phyloP scores from a whole-genome alignment of 441 rosid genomes.

The Brassica balearica region DNA sequence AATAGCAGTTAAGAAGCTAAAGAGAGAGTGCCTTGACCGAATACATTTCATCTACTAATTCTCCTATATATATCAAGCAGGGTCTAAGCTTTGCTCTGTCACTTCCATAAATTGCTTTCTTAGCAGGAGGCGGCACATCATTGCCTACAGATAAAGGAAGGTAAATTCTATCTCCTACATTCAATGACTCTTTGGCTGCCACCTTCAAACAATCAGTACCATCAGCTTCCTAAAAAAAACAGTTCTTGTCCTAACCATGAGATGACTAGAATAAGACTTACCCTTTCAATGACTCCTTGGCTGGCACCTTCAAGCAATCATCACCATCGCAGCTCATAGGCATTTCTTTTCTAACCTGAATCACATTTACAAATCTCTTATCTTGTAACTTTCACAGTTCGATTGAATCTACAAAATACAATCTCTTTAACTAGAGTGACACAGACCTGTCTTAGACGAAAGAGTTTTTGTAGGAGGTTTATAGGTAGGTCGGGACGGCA shows the following conservation, averaged over 20 bases:
- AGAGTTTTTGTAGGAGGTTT: constrained; percentile 85
- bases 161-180: not conserved
- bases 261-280: constrained; percentile 32
- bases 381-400: not conserved
- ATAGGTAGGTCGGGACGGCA: constrained; percentile 89
- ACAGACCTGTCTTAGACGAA: constrained; percentile 83
- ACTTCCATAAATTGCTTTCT: not conserved
- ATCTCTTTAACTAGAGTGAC: not conserved
- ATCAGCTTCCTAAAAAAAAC: constrained; percentile 34
- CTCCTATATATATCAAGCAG: not conserved
- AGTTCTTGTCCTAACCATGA: constrained; percentile 6
- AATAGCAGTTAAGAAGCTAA: not conserved
- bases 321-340: constrained; percentile 36
- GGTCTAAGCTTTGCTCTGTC: too few relatives aligned
- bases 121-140: not conserved
- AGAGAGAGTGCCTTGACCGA: not conserved
- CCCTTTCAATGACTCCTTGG: constrained; percentile 62
- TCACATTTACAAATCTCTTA: constrained; percentile 16
- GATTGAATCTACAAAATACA: not conserved
- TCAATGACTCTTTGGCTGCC: constrained; percentile 22
- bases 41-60: not conserved
- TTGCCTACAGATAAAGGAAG: not conserved
- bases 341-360: constrained; percentile 75
- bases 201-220: constrained; percentile 58
- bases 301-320: constrained; percentile 19